Conservation (phyloP, 331 rosid species). For the Phaseolus coccineus region DNA sequence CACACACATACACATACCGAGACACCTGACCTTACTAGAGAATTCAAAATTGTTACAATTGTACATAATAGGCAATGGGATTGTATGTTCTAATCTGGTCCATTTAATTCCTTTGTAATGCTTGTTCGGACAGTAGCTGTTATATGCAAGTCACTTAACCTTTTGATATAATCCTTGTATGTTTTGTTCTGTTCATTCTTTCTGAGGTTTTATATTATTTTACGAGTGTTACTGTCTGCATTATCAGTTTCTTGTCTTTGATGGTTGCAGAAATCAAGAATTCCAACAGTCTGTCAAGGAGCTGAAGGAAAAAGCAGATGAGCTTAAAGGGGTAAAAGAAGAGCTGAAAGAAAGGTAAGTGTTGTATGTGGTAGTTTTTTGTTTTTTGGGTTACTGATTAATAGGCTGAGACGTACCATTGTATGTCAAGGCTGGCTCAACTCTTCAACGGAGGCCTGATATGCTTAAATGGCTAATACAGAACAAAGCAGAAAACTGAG, state of each 20-base stretch:
- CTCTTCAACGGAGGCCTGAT: slow-evolving; percentile 81
- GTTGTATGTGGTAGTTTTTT: slow-evolving; percentile 21
- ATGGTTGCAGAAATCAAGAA: slow-evolving; percentile 67
- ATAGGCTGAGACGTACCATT: slow-evolving; percentile 91
- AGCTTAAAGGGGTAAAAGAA: slow-evolving; percentile 74
- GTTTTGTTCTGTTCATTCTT: slow-evolving; percentile 8
- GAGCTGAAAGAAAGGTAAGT: slow-evolving; percentile 78
- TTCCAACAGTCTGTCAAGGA: slow-evolving; percentile 83
- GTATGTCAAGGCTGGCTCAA: slow-evolving; percentile 96
- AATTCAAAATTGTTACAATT: not conserved
- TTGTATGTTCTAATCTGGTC: not conserved
- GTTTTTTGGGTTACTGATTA: slow-evolving; percentile 40
- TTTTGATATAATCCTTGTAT: not conserved
- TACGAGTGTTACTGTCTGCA: slow-evolving; percentile 3
- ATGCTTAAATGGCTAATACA: slow-evolving; percentile 93
- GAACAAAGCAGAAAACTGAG: slow-evolving; percentile 94
- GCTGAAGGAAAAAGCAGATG: slow-evolving; percentile 82
- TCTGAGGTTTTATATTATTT: not conserved
- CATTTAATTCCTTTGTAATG: not conserved
- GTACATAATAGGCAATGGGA: not conserved
- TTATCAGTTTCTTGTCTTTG: slow-evolving; percentile 17
- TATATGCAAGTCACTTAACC: not conserved
- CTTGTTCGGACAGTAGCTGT: not conserved
- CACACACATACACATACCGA: not conserved
- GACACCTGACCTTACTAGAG: not conserved